These are phyloP conservation scores for Raddia guianensis DNA, from an alignment of 176 grass and related monocot species.

Conservation along the genomic window DNA sequence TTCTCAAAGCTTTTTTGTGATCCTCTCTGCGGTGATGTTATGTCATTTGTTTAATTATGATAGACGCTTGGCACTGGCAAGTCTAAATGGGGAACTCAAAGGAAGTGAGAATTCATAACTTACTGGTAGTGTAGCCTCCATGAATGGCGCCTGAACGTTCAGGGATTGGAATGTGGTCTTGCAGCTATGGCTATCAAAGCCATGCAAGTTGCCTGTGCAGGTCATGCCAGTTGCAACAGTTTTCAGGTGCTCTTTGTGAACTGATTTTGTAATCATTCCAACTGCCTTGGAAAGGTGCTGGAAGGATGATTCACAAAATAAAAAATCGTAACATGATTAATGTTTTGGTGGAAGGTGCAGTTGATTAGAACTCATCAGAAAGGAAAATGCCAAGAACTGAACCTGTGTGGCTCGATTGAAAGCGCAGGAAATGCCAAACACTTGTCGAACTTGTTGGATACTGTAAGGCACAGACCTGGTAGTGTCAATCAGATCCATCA, in stretches of 20 bases:
- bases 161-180: slow-evolving; percentile 54
- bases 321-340: slow-evolving; percentile 22
- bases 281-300: slow-evolving; percentile 61
- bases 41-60: slow-evolving; percentile 3
- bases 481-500: slow-evolving; percentile 67
- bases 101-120: slow-evolving; percentile 17
- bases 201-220: slow-evolving; percentile 57
- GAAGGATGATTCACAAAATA: slow-evolving; percentile 1
- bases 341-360: background rate
- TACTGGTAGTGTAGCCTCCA: slow-evolving; percentile 60
- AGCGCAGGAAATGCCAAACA: slow-evolving; percentile 56
- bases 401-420: slow-evolving; percentile 57
- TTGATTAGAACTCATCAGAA: slow-evolving; percentile 26
- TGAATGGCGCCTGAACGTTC: slow-evolving; percentile 67
- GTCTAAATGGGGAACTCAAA: slow-evolving; percentile 33
- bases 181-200: slow-evolving; percentile 59
- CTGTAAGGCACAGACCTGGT: slow-evolving; percentile 54
- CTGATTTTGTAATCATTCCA: slow-evolving; percentile 57
- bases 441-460: slow-evolving; percentile 53
- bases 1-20: slow-evolving; percentile 63
- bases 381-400: slow-evolving; percentile 16
- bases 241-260: slow-evolving; percentile 59
- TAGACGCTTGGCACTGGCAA: background rate
- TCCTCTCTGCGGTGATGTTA: slow-evolving; percentile 49
- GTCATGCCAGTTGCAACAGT: slow-evolving; percentile 70